Evolutionary conservation across 2,329 filamentous ascomycete species (phyloP).

Genomic region (Stachybotrys echinatus): DNA sequence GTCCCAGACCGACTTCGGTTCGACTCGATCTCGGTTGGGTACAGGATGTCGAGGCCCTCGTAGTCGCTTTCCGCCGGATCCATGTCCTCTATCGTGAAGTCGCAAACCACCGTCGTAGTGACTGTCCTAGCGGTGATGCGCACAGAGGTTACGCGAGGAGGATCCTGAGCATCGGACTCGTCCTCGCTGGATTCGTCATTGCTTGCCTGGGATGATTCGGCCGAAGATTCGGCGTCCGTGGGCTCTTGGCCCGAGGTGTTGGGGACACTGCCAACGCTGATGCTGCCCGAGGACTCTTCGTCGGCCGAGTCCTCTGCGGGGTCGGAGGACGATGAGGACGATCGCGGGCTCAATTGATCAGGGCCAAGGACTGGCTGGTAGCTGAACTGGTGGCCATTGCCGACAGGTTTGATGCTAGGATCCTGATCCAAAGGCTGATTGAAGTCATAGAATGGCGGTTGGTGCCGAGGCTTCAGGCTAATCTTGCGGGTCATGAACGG

Average conservation of each 20-base stretch:
- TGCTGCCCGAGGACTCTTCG: slow-evolving; percentile 20
- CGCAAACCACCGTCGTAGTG: slow-evolving; percentile 13
- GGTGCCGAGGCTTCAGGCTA: slow-evolving; percentile 22
- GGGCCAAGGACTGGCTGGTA: slow-evolving; percentile 27
- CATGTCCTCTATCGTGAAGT: slow-evolving; percentile 41
- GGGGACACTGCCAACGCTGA: slow-evolving; percentile 18
- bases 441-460: slow-evolving; percentile 25
- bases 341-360: slow-evolving; percentile 31
- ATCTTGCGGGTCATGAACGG: slow-evolving; percentile 27
- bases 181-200: slow-evolving; percentile 11
- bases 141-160: slow-evolving; percentile 7
- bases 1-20: slow-evolving; percentile 34
- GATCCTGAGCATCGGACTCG: slow-evolving; percentile 10
- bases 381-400: slow-evolving; percentile 36
- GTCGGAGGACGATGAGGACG: slow-evolving; percentile 23
- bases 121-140: slow-evolving; percentile 10
- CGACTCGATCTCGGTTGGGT: slow-evolving; percentile 42
- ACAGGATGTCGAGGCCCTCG: slow-evolving; percentile 35
- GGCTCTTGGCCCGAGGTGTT: slow-evolving; percentile 12
- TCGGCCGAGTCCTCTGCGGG: slow-evolving; percentile 15
- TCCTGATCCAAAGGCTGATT: slow-evolving; percentile 24
- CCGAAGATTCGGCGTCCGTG: slow-evolving; percentile 10
- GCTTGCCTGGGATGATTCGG: slow-evolving; percentile 10
- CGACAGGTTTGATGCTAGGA: slow-evolving; percentile 36
- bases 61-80: slow-evolving; percentile 39